Conservation (phyloP, 345 rosid species). For the Citrus sinensis region DVS_A1.0 CM039161.1:8150501-8151000, state of each 20-base stretch:
- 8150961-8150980: conserved; percentile 36
- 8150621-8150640: conserved; percentile 2
- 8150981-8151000: conserved; percentile 56
- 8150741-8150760: conserved; percentile 57
- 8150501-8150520: background rate
- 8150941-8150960: conserved; percentile 21
- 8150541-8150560: background rate
- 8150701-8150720: conserved; percentile 41
- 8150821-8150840: conserved; percentile 76
- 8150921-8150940: conserved; percentile 52
- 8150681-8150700: conserved; percentile 34
- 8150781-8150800: conserved; percentile 72
- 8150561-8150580: too few relatives aligned
- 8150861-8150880: conserved; percentile 33
- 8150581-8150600: too few relatives aligned
- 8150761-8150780: conserved; percentile 54
- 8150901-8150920: conserved; percentile 69
- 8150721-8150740: conserved; percentile 52
- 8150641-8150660: conserved; percentile 33
- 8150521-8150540: background rate
- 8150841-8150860: conserved; percentile 51
- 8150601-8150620: too few relatives aligned
- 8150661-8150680: conserved; percentile 36
- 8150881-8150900: conserved; percentile 48
- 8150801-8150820: conserved; percentile 75